Conservation (phyloP, 2,329 filamentous ascomycete species). For the Periconia sp. region DNA sequence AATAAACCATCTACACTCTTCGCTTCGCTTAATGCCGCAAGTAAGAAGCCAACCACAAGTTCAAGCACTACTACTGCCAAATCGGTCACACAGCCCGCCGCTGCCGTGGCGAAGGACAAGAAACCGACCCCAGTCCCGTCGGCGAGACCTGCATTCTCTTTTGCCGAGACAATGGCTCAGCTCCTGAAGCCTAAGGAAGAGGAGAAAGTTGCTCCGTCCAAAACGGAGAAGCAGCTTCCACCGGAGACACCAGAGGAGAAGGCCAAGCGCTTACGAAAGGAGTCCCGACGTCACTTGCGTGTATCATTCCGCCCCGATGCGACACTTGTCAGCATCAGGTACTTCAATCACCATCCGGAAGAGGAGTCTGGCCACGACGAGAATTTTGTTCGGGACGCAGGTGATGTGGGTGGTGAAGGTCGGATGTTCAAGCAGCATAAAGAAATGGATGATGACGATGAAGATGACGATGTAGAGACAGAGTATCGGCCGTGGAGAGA, state of each 20-base stretch:
- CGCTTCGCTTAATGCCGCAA: slow-evolving; percentile 52
- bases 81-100: slow-evolving; percentile 30
- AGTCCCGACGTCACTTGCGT: slow-evolving; percentile 71
- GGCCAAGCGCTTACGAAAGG: slow-evolving; percentile 72
- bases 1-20: slow-evolving; percentile 55
- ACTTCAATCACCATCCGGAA: slow-evolving; percentile 74
- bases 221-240: slow-evolving; percentile 59
- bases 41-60: slow-evolving; percentile 48
- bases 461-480: slow-evolving; percentile 62
- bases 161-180: slow-evolving; percentile 48
- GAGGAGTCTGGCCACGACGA: slow-evolving; percentile 72
- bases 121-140: slow-evolving; percentile 29
- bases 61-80: slow-evolving; percentile 29
- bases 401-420: slow-evolving; percentile 71
- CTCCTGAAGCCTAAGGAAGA: slow-evolving; percentile 63
- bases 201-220: slow-evolving; percentile 52
- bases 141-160: slow-evolving; percentile 45
- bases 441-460: slow-evolving; percentile 69
- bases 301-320: slow-evolving; percentile 74
- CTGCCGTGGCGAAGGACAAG: slow-evolving; percentile 31
- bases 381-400: slow-evolving; percentile 73
- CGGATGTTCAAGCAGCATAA: slow-evolving; percentile 62
- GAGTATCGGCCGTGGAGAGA: slow-evolving; percentile 39
- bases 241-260: slow-evolving; percentile 73
- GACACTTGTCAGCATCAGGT: slow-evolving; percentile 69